Evolutionary conservation across 768 basidiomycete species (phyloP).

Genomic region (Pleurotus platypus): DNA sequence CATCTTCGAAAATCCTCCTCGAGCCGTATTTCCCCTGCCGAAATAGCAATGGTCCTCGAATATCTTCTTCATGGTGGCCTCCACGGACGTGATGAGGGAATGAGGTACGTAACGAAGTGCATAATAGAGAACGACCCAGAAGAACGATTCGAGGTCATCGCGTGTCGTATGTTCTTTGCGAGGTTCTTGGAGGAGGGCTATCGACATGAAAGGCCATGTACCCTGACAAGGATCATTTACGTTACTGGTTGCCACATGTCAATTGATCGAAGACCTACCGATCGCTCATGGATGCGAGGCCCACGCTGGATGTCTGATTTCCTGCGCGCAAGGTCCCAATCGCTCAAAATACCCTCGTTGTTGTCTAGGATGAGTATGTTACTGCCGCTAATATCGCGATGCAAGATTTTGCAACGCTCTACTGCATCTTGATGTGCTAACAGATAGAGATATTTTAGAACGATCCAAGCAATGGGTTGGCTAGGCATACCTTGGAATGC

Average conservation of each 20-base stretch:
- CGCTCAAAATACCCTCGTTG: slow-evolving; percentile 5
- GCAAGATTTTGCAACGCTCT: slow-evolving; percentile 2
- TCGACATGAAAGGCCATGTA: slow-evolving; percentile 30
- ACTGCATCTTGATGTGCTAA: slow-evolving; percentile 8
- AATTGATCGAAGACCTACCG: not conserved
- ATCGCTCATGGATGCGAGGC: not conserved
- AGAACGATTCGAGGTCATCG: slow-evolving; percentile 29
- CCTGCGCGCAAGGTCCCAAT: slow-evolving; percentile 8
- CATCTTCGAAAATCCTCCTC: not conserved
- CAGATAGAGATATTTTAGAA: not conserved
- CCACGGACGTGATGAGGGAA: not conserved
- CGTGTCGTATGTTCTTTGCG: slow-evolving; percentile 15
- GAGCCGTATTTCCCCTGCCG: not conserved
- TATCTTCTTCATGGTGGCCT: not conserved
- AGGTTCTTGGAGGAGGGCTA: slow-evolving; percentile 14
- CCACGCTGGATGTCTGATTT: not conserved
- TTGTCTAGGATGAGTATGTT: slow-evolving; percentile 7
- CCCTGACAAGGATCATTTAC: slow-evolving; percentile 16
- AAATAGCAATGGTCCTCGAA: not conserved
- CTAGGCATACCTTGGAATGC: slow-evolving; percentile 11
- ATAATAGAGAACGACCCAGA: slow-evolving; percentile 16
- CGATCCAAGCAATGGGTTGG: too few species aligned
- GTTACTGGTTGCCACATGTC: too few species aligned
- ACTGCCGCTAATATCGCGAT: slow-evolving; percentile 10
- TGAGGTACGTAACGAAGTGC: slow-evolving; percentile 12